Evolutionary conservation across 768 basidiomycete genomes (phyloP).

Genomic region (Mycena leptocephala): DNA sequence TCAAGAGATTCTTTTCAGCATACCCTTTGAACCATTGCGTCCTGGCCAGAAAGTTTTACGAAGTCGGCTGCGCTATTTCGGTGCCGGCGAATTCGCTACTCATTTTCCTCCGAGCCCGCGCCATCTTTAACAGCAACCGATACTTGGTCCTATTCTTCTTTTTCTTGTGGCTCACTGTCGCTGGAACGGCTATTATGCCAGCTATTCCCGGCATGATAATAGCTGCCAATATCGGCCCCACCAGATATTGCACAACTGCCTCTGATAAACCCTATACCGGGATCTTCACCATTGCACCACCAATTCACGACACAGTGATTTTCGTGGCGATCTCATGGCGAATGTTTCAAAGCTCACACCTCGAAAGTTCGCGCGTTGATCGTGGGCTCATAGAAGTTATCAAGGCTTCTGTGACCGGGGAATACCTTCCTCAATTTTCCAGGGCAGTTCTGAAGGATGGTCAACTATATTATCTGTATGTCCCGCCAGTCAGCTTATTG

Average conservation of each 20-base stretch:
- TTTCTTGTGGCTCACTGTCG: constrained; percentile 50
- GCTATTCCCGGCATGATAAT: constrained; percentile 40
- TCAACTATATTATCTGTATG: constrained; percentile 57
- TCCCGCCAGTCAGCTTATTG: not conserved
- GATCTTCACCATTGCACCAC: constrained; percentile 45
- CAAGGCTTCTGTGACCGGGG: constrained; percentile 39
- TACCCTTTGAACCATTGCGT: constrained; percentile 25
- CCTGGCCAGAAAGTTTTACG: not conserved
- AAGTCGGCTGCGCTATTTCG: constrained; percentile 22
- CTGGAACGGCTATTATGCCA: constrained; percentile 44
- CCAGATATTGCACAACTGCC: constrained; percentile 49
- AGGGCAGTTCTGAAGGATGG: constrained; percentile 53
- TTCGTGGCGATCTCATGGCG: constrained; percentile 53
- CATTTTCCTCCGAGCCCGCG: constrained; percentile 57
- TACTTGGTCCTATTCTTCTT: constrained; percentile 42
- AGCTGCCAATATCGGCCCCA: constrained; percentile 48
- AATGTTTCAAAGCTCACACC: constrained; percentile 30
- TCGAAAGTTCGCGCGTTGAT: constrained; percentile 27
- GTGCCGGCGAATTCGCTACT: constrained; percentile 48
- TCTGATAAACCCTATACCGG: constrained; percentile 41
- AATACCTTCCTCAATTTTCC: constrained; percentile 51
- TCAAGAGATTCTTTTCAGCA: constrained; percentile 3
- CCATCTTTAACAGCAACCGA: constrained; percentile 45
- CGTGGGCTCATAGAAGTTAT: constrained; percentile 16
- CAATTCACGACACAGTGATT: constrained; percentile 51